Conservation (phyloP, 2,329 filamentous ascomycete genomes). For the Fusarium duplospermum region DNA sequence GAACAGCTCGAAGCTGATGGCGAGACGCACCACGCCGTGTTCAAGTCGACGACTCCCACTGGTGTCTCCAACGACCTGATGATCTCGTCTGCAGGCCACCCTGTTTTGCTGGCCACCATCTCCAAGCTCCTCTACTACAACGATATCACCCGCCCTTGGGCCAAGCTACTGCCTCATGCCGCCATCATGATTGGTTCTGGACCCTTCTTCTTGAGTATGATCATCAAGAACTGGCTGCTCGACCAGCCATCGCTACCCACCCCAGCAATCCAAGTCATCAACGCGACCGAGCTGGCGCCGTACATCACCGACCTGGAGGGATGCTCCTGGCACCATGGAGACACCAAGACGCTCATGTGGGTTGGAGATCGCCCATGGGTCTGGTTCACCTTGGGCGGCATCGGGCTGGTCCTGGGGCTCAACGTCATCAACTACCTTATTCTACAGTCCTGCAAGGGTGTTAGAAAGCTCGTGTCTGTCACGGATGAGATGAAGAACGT, state of each 20-base stretch:
- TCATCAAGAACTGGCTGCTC: slow-evolving; percentile 79
- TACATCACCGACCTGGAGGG: slow-evolving; percentile 54
- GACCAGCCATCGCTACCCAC: slow-evolving; percentile 52
- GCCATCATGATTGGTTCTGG: slow-evolving; percentile 85
- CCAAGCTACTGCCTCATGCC: slow-evolving; percentile 72
- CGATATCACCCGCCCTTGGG: slow-evolving; percentile 70
- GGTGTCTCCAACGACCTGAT: slow-evolving; percentile 87
- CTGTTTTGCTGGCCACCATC: slow-evolving; percentile 78
- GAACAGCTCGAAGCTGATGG: slow-evolving; percentile 42
- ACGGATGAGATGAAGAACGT: slow-evolving; percentile 31
- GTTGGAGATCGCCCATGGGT: slow-evolving; percentile 52
- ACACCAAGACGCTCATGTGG: slow-evolving; percentile 62
- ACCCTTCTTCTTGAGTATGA: slow-evolving; percentile 79
- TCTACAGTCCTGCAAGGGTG: slow-evolving; percentile 20
- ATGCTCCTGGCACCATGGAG: slow-evolving; percentile 59
- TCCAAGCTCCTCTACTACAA: slow-evolving; percentile 72
- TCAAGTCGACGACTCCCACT: slow-evolving; percentile 72
- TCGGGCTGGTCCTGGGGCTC: slow-evolving; percentile 39
- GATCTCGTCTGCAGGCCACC: slow-evolving; percentile 77
- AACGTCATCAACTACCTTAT: slow-evolving; percentile 31
- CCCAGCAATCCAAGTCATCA: slow-evolving; percentile 44
- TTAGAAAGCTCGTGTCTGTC: slow-evolving; percentile 15
- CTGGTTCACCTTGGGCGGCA: slow-evolving; percentile 46
- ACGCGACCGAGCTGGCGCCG: slow-evolving; percentile 37
- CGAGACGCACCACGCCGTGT: slow-evolving; percentile 42